Base-by-base conservation (phyloP, 1,284 basidiomycete species). In the Violaceomyces palustris region DNA sequence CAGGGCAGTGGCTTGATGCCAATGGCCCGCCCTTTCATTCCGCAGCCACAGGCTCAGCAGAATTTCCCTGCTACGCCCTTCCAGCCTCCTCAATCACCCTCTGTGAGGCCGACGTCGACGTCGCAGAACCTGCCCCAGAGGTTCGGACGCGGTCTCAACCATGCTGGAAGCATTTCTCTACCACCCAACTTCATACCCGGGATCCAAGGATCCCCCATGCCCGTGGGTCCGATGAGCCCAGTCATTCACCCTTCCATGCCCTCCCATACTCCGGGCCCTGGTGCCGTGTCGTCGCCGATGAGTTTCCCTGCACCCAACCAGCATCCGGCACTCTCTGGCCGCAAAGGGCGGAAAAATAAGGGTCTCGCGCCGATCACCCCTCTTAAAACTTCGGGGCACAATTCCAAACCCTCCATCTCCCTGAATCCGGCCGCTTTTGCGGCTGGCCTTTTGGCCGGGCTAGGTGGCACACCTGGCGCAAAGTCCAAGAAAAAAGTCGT, bases 351-450 rank as follows among this genome's bases (percentile, higher is more conserved):
- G 4, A 61, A 46, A 12, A 36, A 43, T 15, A 54, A 45, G 23
- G 45, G 45, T 17, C 45, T 42, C 1, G 52, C 41, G 11, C 56
- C 57, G 1, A 45, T 61, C 33, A 64, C 59, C 3, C 66, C 66
- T 4, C 47, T 69, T 45, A 62, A 58, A 45, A 60, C 58, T 1
- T 54, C 46, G 14, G 66, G 66, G 11, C 66, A 69, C 45, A 69
- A 69, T 40, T 64, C 61, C 2, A 67, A 50, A 11, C 66, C 66
- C 0, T 67, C 64, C 7, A 56, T 69, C 35, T 60, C 56, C 22
- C 41, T 69, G 39, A 60, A 57, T 26, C 58, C 58, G 0, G 61
- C 66, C 10, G 64, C 64, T 0, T 62, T 68, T 27, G 48, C 59
- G 3, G 54, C 60, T 3, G 47, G 40, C 24, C 37, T 66, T 12